Percentiles rank a stretch among this genome's conserved stretches.
phyloP scores from a whole-genome alignment of 2,329 filamentous ascomycete genomes.

The Penicillium sp. region DNA sequence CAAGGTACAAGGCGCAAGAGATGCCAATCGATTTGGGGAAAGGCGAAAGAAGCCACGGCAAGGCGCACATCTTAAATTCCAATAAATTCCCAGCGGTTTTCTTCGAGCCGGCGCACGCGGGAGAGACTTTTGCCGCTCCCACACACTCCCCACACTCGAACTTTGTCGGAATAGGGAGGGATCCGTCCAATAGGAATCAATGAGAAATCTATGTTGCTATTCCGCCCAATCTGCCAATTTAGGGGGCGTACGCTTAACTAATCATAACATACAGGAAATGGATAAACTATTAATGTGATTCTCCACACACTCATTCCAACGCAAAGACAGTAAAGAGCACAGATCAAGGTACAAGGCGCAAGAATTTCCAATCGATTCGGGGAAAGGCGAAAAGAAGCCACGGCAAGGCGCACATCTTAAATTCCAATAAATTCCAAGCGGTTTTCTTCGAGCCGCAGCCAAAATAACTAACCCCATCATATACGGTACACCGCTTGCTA shows the following conservation, averaged over 20 bases:
- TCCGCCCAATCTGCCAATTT: too few species aligned
- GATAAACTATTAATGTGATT: too few species aligned
- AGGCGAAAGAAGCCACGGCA: background rate
- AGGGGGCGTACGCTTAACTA: too few species aligned
- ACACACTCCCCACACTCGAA: constrained; percentile 22
- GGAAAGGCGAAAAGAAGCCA: background rate
- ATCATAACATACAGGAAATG: too few species aligned
- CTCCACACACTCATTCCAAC: too few species aligned
- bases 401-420: constrained; percentile 9
- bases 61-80: constrained; percentile 10
- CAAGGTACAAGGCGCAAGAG: background rate
- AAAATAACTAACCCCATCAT: too few species aligned
- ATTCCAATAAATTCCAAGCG: background rate
- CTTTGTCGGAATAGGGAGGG: background rate
- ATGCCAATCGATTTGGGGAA: background rate
- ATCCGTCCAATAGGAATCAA: too few species aligned
- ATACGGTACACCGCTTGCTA: too few species aligned
- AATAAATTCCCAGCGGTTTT: background rate
- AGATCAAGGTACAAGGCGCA: background rate
- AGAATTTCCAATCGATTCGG: background rate
- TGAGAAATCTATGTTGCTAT: too few species aligned
- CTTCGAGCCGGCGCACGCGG: constrained; percentile 15
- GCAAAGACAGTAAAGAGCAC: background rate
- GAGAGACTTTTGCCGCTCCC: constrained; percentile 27
- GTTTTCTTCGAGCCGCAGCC: constrained; percentile 7